Evolutionary conservation across 257 asterid genomes (phyloP).

Genomic region (Solanum lignicaule): DNA sequence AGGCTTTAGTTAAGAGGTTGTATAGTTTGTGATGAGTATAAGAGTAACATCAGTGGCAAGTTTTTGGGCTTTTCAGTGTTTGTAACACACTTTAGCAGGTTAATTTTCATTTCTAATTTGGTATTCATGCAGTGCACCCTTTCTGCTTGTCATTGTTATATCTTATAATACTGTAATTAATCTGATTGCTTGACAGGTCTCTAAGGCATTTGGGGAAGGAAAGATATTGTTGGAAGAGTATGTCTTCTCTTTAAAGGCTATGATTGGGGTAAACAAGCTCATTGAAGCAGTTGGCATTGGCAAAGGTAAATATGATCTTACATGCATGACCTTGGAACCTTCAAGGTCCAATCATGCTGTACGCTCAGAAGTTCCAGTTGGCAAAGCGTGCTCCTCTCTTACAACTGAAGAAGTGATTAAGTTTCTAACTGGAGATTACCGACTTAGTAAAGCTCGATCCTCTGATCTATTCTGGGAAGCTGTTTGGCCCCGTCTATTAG

Average conservation of each 20-base stretch:
- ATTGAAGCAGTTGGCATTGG: slow-evolving; percentile 69
- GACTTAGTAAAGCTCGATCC: slow-evolving; percentile 73
- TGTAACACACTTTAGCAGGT: neutral
- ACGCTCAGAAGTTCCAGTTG: slow-evolving; percentile 59
- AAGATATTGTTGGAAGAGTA: slow-evolving; percentile 40
- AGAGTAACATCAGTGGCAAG: neutral
- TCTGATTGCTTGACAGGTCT: slow-evolving; percentile 31
- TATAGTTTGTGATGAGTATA: neutral
- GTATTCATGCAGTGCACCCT: neutral
- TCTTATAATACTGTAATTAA: neutral
- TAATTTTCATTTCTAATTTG: neutral
- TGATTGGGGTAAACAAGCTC: slow-evolving; percentile 42
- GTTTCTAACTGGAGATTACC: slow-evolving; percentile 58
- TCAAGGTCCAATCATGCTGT: slow-evolving; percentile 26
- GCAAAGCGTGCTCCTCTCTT: slow-evolving; percentile 65
- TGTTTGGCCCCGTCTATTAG: slow-evolving; percentile 88
- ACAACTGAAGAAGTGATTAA: slow-evolving; percentile 45
- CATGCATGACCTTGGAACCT: slow-evolving; percentile 42
- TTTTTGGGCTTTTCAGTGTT: neutral
- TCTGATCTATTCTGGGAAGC: slow-evolving; percentile 86
- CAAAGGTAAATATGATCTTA: slow-evolving; percentile 48
- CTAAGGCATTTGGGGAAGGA: slow-evolving; percentile 37
- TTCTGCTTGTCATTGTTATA: neutral
- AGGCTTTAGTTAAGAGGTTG: neutral
- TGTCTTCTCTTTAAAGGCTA: slow-evolving; percentile 39